A percentile compares a stretch with the other conserved stretches of the same genome.
These are phyloP conservation scores for Raphanus sativus DNA, from an alignment of 345 rosid species.

Conservation along the genomic window DNA sequence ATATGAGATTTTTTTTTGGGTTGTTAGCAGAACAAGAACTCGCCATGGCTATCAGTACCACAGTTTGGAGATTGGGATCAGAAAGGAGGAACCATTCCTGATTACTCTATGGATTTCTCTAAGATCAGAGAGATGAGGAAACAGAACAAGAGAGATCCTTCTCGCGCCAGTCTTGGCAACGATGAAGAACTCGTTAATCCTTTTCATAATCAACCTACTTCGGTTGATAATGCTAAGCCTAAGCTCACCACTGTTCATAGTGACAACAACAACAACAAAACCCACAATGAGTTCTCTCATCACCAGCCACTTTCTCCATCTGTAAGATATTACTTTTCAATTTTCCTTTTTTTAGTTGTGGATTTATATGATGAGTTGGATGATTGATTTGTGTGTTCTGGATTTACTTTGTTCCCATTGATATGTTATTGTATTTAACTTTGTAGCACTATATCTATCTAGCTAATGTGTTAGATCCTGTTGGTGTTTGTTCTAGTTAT, in stretches of 20 bases:
- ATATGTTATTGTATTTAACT: neutral
- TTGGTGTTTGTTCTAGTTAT: conserved; percentile 7
- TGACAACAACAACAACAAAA: conserved; percentile 36
- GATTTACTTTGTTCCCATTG: neutral
- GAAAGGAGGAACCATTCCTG: conserved; percentile 74
- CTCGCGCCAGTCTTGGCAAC: conserved; percentile 91
- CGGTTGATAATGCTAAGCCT: conserved; percentile 6
- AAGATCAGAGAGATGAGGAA: conserved; percentile 94
- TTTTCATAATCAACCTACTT: conserved; percentile 42
- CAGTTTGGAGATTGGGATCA: conserved; percentile 98
- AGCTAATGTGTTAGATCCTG: neutral
- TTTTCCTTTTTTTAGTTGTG: neutral
- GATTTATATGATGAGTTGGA: neutral
- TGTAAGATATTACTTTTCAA: conserved; percentile 47
- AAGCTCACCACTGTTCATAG: conserved; percentile 35
- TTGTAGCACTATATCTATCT: neutral
- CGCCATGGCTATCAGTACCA: conserved; percentile 93
- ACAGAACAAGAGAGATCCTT: conserved; percentile 83
- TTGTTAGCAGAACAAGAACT: conserved; percentile 49
- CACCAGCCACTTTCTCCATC: conserved; percentile 41
- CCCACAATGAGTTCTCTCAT: conserved; percentile 44
- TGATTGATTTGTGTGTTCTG: neutral
- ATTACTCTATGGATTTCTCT: conserved; percentile 85
- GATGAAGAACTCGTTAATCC: conserved; percentile 79
- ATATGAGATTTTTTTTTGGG: neutral